Conservation (phyloP, 129 eudicot genomes). For the Cynara cardunculus region DNA sequence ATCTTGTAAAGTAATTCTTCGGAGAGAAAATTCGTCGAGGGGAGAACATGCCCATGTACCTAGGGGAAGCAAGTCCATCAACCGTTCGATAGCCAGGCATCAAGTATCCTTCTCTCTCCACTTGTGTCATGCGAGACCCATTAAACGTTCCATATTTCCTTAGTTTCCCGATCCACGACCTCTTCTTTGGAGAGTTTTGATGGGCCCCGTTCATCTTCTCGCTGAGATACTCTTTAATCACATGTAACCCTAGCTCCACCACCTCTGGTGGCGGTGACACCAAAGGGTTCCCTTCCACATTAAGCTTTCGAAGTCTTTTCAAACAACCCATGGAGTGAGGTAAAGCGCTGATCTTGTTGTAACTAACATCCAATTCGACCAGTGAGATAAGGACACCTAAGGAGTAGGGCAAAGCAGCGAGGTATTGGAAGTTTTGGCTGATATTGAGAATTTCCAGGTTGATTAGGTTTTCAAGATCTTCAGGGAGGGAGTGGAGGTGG, state of each 20-base stretch:
- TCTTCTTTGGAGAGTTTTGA: slow-evolving; percentile 42
- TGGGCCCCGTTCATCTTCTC: slow-evolving; percentile 63
- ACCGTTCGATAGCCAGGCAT: slow-evolving; percentile 31
- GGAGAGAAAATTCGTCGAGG: slow-evolving; percentile 75
- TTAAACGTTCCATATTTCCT: slow-evolving; percentile 57
- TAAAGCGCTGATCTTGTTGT: slow-evolving; percentile 53
- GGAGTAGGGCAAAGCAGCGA: slow-evolving; percentile 62
- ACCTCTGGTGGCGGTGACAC: slow-evolving; percentile 73
- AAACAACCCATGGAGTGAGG: slow-evolving; percentile 81
- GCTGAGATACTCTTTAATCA: slow-evolving; percentile 59
- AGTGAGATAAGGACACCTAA: slow-evolving; percentile 76
- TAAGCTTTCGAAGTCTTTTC: slow-evolving; percentile 60
- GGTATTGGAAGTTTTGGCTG: slow-evolving; percentile 81
- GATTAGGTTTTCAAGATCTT: slow-evolving; percentile 76
- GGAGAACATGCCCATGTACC: slow-evolving; percentile 68
- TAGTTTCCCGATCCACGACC: slow-evolving; percentile 65
- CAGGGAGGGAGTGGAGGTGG: slow-evolving; percentile 75
- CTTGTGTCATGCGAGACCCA: slow-evolving; percentile 13
- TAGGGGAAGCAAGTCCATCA: slow-evolving; percentile 65
- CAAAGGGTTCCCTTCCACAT: slow-evolving; percentile 78
- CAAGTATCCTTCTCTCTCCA: slow-evolving; percentile 38
- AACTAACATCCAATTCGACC: slow-evolving; percentile 72
- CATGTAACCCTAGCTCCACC: slow-evolving; percentile 58
- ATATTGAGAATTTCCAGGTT: slow-evolving; percentile 68
- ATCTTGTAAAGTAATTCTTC: slow-evolving; percentile 41